phyloP scores from a whole-genome alignment of 768 basidiomycete genomes.

The Amyloporia xantha region DNA sequence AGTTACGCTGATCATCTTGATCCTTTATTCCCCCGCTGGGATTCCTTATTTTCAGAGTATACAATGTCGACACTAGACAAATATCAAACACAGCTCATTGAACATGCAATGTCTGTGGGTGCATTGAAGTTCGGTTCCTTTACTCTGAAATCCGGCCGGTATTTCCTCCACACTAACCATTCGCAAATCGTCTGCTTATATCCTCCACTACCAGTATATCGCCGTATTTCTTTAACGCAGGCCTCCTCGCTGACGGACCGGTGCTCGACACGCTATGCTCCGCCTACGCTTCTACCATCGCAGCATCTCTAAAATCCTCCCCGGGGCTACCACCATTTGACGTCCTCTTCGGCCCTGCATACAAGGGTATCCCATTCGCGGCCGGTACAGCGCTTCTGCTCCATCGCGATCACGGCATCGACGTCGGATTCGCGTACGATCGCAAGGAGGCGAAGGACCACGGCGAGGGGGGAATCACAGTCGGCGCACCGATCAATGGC shows the following conservation, averaged over 20 bases:
- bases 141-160: conserved; percentile 94
- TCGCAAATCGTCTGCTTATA: conserved; percentile 3
- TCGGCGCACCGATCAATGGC: conserved; percentile 78
- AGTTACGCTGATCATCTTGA: too few relatives aligned
- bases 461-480: conserved; percentile 89
- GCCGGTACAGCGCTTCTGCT: conserved; percentile 77
- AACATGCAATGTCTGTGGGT: conserved; percentile 57
- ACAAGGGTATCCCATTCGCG: conserved; percentile 94
- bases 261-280: conserved; percentile 70
- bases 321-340: conserved; percentile 48
- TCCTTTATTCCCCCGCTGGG: too few relatives aligned
- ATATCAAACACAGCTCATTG: conserved; percentile 63
- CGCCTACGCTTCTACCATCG: conserved; percentile 81
- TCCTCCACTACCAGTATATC: conserved; percentile 49
- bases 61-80: conserved; percentile 34
- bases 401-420: conserved; percentile 52
- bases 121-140: conserved; percentile 90
- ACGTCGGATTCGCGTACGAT: conserved; percentile 85
- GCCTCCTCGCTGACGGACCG: conserved; percentile 76
- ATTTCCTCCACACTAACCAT: conserved; percentile 23
- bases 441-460: conserved; percentile 95
- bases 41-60: too few relatives aligned
- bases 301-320: conserved; percentile 37
- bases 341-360: conserved; percentile 92
- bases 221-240: conserved; percentile 97